These are phyloP conservation scores for Paecilomyces niveus DNA, from an alignment of 2,329 filamentous ascomycete species.

Conservation along the genomic window DNA sequence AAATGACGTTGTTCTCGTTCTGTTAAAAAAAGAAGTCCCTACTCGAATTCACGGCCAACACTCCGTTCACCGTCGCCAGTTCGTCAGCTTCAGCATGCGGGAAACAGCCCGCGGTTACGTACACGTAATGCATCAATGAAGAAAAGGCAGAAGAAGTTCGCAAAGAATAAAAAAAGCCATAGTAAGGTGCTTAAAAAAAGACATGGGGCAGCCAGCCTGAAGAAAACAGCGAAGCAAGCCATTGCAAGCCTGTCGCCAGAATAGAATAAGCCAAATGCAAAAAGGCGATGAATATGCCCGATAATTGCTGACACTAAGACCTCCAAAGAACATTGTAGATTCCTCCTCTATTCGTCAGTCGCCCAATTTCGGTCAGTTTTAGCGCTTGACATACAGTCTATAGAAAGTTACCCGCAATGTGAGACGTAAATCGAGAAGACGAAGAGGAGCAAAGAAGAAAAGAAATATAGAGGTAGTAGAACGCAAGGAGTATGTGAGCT, in stretches of 20 bases:
- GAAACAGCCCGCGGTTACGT: neutral
- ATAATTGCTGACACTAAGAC: neutral
- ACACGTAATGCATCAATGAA: neutral
- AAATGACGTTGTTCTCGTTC: neutral
- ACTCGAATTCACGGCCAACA: neutral
- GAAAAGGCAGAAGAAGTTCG: neutral
- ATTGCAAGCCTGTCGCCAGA: neutral
- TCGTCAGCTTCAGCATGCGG: slow-evolving; percentile 3
- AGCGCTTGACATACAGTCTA: slow-evolving; percentile 12
- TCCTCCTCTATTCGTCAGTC: slow-evolving; percentile 15
- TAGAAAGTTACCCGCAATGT: slow-evolving; percentile 6
- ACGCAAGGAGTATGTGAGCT: neutral
- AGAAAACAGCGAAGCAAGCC: neutral
- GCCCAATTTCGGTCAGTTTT: slow-evolving; percentile 8
- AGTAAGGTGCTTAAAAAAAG: neutral
- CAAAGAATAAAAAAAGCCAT: neutral
- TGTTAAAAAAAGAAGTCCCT: slow-evolving; percentile 1
- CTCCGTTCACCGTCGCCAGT: neutral
- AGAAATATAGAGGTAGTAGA: neutral
- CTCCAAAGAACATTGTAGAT: neutral
- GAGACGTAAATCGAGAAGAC: slow-evolving; percentile 1
- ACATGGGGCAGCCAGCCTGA: neutral
- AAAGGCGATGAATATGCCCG: neutral
- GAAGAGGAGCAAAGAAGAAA: neutral
- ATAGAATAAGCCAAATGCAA: neutral